Percentiles rank a stretch among this genome's conserved stretches.
Conservation (phyloP, 345 rosid genomes). For the Anastatica hierochuntica region DNA sequence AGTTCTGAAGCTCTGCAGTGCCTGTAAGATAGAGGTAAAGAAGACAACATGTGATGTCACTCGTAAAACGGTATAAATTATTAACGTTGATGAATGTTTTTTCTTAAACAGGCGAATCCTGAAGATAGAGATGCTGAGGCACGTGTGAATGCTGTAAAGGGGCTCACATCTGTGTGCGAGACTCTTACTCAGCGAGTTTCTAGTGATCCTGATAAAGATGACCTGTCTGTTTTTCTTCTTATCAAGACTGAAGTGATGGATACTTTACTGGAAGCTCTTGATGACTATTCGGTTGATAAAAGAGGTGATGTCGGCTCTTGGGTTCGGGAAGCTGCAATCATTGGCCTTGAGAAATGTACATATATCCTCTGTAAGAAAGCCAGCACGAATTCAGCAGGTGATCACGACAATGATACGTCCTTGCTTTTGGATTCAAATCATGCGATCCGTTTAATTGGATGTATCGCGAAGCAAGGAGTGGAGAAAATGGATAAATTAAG, state of each 20-base stretch:
- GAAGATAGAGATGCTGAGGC: constrained; percentile 98
- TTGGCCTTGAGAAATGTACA: constrained; percentile 80
- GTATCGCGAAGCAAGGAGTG: constrained; percentile 74
- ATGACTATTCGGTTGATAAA: constrained; percentile 90
- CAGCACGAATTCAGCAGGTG: constrained; percentile 16
- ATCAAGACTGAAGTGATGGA: constrained; percentile 78
- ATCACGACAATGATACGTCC: constrained; percentile 17
- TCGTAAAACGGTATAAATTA: no score
- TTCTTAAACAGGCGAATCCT: constrained; percentile 51
- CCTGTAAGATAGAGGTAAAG: constrained; percentile 72
- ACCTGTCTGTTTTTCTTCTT: constrained; percentile 39
- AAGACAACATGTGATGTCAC: constrained; percentile 7
- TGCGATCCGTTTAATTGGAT: constrained; percentile 50
- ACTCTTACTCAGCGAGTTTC: constrained; percentile 44
- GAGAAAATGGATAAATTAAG: constrained; percentile 94
- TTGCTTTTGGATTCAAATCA: constrained; percentile 50
- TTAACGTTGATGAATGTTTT: constrained; percentile 15
- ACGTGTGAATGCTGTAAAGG: constrained; percentile 83
- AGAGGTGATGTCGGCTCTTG: constrained; percentile 99
- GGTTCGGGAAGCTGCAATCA: constrained; percentile 96
- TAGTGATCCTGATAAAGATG: constrained; percentile 31
- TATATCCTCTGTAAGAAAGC: constrained; percentile 53
- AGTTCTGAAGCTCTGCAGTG: constrained; percentile 56
- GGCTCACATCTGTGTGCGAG: constrained; percentile 74
- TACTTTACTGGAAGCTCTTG: constrained; percentile 70